Evolutionary conservation across 2,329 filamentous ascomycete genomes (phyloP).

Genomic region (Bipolaris bicolor): DNA sequence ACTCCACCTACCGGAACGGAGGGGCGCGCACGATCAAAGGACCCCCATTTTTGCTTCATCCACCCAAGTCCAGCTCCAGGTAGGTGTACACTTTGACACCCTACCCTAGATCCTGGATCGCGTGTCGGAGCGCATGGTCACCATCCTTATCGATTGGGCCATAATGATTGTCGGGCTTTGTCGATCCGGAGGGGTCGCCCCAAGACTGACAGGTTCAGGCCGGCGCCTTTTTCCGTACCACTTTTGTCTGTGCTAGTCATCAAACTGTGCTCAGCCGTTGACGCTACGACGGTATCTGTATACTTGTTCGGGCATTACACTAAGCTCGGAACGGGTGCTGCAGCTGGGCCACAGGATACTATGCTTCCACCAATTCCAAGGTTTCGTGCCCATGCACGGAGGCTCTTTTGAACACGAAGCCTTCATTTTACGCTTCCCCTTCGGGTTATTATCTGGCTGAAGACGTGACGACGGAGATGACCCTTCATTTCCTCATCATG

Average conservation of each 20-base stretch:
- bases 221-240: conserved; percentile 38
- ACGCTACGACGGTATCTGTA: conserved; percentile 37
- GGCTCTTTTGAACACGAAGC: conserved; percentile 40
- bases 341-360: conserved; percentile 21
- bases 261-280: conserved; percentile 24
- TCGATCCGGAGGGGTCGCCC: conserved; percentile 43
- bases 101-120: conserved; percentile 15
- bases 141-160: conserved; percentile 48
- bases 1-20: conserved; percentile 23
- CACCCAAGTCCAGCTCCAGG: conserved; percentile 22
- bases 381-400: conserved; percentile 47
- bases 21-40: conserved; percentile 25
- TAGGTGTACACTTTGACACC: conserved; percentile 6
- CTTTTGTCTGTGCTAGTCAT: conserved; percentile 28
- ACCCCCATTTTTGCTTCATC: conserved; percentile 23
- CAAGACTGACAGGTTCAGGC: conserved; percentile 46
- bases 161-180: conserved; percentile 41
- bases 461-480: conserved; percentile 38
- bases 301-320: conserved; percentile 38
- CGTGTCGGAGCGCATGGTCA: conserved; percentile 35
- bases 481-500: conserved; percentile 50
- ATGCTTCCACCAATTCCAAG: conserved; percentile 33
- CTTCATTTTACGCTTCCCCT: conserved; percentile 43
- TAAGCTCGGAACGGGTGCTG: conserved; percentile 29
- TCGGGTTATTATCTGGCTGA: conserved; percentile 40